These are phyloP conservation scores for Eutreptiella sp. DNA, from an alignment of 208 protist species.

Conservation along the genomic window DNA sequence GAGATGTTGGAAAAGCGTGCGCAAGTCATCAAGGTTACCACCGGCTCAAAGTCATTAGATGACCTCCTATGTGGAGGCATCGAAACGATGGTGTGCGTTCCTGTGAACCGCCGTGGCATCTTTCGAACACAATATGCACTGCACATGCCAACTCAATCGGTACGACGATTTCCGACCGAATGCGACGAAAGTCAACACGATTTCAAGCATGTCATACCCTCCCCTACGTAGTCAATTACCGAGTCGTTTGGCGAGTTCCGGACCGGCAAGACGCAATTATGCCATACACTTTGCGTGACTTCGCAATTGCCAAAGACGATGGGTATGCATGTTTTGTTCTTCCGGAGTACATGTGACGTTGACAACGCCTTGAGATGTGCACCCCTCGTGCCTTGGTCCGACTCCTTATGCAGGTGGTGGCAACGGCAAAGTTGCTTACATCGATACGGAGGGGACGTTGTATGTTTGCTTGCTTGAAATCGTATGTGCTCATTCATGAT, in stretches of 20 bases:
- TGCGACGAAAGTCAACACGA: too few relatives aligned
- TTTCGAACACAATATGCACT: too few relatives aligned
- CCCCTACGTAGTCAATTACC: too few relatives aligned
- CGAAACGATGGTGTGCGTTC: constrained; percentile 90
- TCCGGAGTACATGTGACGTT: constrained; percentile 44
- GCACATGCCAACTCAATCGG: too few relatives aligned
- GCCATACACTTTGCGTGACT: constrained; percentile 95
- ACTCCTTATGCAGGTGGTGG: too few relatives aligned
- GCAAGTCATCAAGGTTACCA: constrained; percentile 81
- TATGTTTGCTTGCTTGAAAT: too few relatives aligned
- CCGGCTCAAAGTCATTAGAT: constrained; percentile 84
- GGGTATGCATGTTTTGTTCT: too few relatives aligned
- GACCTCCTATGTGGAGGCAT: constrained; percentile 90
- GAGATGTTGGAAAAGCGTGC: constrained; percentile 72
- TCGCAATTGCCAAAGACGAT: constrained; percentile 82
- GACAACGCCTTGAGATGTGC: too few relatives aligned
- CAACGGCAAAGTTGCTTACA: constrained; percentile 86
- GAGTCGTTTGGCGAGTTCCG: constrained; percentile 99
- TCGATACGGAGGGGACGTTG: constrained; percentile 98
- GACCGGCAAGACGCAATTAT: constrained; percentile 97
- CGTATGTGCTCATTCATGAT: too few relatives aligned
- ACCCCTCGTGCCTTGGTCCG: neutral
- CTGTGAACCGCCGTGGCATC: too few relatives aligned
- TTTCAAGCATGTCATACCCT: too few relatives aligned
- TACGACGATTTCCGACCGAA: too few relatives aligned